Conservation (phyloP, 2,329 filamentous ascomycete genomes). For the Arthrobotrys sinensis region DNA sequence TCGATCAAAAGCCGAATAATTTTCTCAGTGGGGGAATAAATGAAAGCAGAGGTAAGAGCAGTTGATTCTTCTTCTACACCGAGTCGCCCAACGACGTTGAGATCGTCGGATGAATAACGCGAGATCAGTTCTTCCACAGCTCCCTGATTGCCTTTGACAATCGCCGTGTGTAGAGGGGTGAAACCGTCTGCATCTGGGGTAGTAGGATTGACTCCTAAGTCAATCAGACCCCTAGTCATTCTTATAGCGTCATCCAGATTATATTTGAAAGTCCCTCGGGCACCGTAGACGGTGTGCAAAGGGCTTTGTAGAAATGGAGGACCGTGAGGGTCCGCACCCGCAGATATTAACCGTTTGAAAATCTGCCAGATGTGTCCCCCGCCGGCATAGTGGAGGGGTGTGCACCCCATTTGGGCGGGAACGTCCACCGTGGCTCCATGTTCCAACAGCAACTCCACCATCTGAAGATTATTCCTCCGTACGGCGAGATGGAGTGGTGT, state of each 20-base stretch:
- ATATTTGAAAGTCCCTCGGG: background rate
- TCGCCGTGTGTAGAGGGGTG: conserved; percentile 33
- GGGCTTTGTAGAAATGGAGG: conserved; percentile 17
- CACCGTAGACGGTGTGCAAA: conserved; percentile 8
- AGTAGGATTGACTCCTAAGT: conserved; percentile 13
- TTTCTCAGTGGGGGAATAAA: background rate
- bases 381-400: conserved; percentile 35
- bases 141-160: background rate
- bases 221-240: background rate
- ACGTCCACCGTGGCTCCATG: conserved; percentile 18
- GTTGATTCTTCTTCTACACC: conserved; percentile 27
- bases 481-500: conserved; percentile 33
- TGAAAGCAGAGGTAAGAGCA: conserved; percentile 28
- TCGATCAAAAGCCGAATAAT: conserved; percentile 5
- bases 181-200: conserved; percentile 38
- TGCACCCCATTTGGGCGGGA: conserved; percentile 21
- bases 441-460: conserved; percentile 7
- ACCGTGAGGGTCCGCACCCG: conserved; percentile 35
- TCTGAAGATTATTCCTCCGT: background rate
- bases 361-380: background rate
- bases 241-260: background rate
- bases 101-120: conserved; percentile 19
- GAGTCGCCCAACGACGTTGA: conserved; percentile 21
- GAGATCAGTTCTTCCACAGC: conserved; percentile 5
- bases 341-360: conserved; percentile 4